Conservation (phyloP, 2,329 filamentous ascomycete genomes). For the Colletotrichum shisoi region DNA sequence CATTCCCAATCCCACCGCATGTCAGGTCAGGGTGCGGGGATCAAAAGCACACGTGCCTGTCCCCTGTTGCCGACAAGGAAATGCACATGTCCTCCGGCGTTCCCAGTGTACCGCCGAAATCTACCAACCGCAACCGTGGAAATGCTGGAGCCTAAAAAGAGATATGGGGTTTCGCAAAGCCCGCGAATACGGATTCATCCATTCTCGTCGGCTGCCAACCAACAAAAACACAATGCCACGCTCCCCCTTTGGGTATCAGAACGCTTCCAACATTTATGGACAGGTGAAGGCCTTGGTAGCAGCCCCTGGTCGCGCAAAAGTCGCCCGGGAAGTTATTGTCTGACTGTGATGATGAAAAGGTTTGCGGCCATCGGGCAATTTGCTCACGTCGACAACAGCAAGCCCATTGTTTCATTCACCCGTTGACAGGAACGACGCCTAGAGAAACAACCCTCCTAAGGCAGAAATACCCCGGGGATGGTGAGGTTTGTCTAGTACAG, state of each 20-base stretch:
- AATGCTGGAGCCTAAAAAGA: slow-evolving; percentile 37
- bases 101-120: slow-evolving; percentile 18
- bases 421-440: slow-evolving; percentile 30
- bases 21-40: slow-evolving; percentile 13
- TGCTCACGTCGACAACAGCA: slow-evolving; percentile 6
- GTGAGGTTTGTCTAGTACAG: slow-evolving; percentile 13
- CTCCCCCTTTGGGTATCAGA: not conserved
- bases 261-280: not conserved
- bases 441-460: slow-evolving; percentile 9
- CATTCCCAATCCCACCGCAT: slow-evolving; percentile 5
- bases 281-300: not conserved
- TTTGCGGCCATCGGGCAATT: slow-evolving; percentile 14
- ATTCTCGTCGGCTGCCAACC: slow-evolving; percentile 15
- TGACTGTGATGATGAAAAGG: not conserved
- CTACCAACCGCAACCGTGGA: slow-evolving; percentile 26
- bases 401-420: slow-evolving; percentile 15
- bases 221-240: slow-evolving; percentile 6
- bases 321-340: slow-evolving; percentile 1
- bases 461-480: slow-evolving; percentile 2
- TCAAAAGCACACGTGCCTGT: slow-evolving; percentile 20
- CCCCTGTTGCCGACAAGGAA: slow-evolving; percentile 9
- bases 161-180: slow-evolving; percentile 28
- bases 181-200: slow-evolving; percentile 21
- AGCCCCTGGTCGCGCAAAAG: not conserved
- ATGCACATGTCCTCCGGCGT: slow-evolving; percentile 22